Conservation (phyloP, 306 rosid genomes). For the Rosa lucieae region DNA sequence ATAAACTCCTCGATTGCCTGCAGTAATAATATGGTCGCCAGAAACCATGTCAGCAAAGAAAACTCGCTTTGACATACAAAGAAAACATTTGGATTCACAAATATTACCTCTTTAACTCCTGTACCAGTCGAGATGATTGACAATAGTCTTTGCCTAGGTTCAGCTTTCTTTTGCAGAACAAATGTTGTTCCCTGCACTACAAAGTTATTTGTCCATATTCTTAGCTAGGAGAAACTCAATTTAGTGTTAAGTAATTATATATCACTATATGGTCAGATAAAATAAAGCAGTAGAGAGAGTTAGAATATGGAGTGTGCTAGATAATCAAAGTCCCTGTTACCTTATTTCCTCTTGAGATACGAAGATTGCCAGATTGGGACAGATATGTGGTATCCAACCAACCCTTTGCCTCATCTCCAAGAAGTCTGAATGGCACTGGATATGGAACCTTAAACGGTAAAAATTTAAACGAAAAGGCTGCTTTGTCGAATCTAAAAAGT, state of each 20-base stretch:
- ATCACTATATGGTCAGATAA: background rate
- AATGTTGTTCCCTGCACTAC: slow-evolving; percentile 99
- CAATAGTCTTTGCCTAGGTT: slow-evolving; percentile 73
- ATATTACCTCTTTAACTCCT: slow-evolving; percentile 57
- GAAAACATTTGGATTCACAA: background rate
- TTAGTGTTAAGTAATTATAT: background rate
- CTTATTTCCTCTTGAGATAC: slow-evolving; percentile 96
- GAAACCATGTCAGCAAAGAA: background rate
- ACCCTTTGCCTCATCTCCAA: slow-evolving; percentile 97
- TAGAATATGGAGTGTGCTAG: background rate
- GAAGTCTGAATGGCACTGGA: slow-evolving; percentile 93
- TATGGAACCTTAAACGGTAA: slow-evolving; percentile 98
- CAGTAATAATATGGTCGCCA: background rate
- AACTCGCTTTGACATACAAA: background rate
- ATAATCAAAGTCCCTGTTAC: slow-evolving; percentile 41
- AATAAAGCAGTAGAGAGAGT: background rate
- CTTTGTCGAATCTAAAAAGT: slow-evolving; percentile 86
- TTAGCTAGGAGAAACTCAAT: slow-evolving; percentile 31
- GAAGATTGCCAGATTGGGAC: slow-evolving; percentile 82
- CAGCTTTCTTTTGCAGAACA: slow-evolving; percentile 84
- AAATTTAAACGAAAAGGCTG: slow-evolving; percentile 80
- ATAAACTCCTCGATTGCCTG: slow-evolving; percentile 81
- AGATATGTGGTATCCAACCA: slow-evolving; percentile 96
- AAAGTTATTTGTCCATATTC: slow-evolving; percentile 45
- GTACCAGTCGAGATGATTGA: slow-evolving; percentile 63